phyloP scores from a whole-genome alignment of 495 filamentous ascomycete species.

The Physcia stellaris region DNA sequence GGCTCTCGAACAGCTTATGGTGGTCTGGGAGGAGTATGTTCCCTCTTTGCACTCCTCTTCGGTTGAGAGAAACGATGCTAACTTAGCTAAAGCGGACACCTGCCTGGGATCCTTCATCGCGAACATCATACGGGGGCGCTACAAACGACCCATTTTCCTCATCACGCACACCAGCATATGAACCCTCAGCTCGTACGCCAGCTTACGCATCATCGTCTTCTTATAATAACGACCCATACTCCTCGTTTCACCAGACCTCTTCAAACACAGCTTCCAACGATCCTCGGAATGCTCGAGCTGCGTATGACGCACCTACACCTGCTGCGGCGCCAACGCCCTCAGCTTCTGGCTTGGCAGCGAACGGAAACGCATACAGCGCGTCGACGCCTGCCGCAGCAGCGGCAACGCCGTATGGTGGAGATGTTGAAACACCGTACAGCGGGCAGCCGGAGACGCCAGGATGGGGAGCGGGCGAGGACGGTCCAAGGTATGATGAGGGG shows the following conservation, averaged over 20 bases:
- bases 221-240: conserved; percentile 14
- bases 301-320: no score
- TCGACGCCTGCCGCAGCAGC: conserved; percentile 64
- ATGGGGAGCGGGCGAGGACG: conserved; percentile 36
- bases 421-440: conserved; percentile 67
- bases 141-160: conserved; percentile 24
- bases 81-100: conserved; percentile 25
- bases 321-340: conserved; percentile 42
- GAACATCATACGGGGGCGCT: conserved; percentile 22
- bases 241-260: conserved; percentile 26
- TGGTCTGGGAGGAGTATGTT: conserved; percentile 24
- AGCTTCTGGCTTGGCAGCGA: no score
- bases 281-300: no score
- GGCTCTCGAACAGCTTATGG: conserved; percentile 51
- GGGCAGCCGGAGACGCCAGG: conserved; percentile 53
- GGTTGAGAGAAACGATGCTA: background rate
- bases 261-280: no score
- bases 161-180: conserved; percentile 48
- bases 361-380: conserved; percentile 39
- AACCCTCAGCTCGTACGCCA: conserved; percentile 34
- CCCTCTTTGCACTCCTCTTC: no score
- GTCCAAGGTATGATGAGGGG: conserved; percentile 41
- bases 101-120: conserved; percentile 31
- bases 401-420: conserved; percentile 61
- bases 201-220: conserved; percentile 26